These are phyloP conservation scores for Cryomyces minteri DNA, from an alignment of 495 filamentous ascomycete genomes.

Conservation along the genomic window DNA sequence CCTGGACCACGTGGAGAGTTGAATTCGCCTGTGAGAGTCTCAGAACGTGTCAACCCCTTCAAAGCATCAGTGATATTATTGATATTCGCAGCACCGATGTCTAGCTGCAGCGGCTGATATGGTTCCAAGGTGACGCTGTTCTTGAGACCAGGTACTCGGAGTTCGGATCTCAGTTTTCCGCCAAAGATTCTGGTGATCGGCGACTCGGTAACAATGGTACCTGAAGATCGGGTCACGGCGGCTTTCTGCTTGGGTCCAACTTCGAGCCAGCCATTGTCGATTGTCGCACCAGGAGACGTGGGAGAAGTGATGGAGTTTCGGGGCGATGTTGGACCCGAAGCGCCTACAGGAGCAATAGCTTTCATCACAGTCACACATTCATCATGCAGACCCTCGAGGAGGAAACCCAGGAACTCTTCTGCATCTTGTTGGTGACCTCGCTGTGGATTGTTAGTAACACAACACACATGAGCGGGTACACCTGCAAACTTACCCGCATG, in stretches of 20 bases:
- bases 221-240: conserved; percentile 74
- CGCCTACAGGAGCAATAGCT: not conserved
- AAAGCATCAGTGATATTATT: conserved; percentile 85
- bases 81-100: conserved; percentile 71
- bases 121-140: conserved; percentile 82
- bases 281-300: conserved; percentile 18
- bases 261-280: conserved; percentile 63
- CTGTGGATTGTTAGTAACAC: conserved; percentile 20
- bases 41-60: conserved; percentile 62
- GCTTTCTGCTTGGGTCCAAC: conserved; percentile 84
- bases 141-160: conserved; percentile 72
- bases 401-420: conserved; percentile 89
- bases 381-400: conserved; percentile 83
- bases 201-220: conserved; percentile 48
- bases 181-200: conserved; percentile 92
- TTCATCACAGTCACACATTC: conserved; percentile 70
- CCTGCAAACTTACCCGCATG: conserved; percentile 50
- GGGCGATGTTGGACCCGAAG: conserved; percentile 8
- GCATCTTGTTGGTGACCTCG: conserved; percentile 96
- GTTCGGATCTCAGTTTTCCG: conserved; percentile 75
- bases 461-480: not conserved
- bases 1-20: conserved; percentile 62
- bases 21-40: conserved; percentile 76
- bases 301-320: conserved; percentile 7
- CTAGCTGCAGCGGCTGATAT: conserved; percentile 86